Percentiles rank a stretch among this genome's conserved stretches.
Conservation (phyloP, 2,329 filamentous ascomycete species). For the Capronia americana region DNA sequence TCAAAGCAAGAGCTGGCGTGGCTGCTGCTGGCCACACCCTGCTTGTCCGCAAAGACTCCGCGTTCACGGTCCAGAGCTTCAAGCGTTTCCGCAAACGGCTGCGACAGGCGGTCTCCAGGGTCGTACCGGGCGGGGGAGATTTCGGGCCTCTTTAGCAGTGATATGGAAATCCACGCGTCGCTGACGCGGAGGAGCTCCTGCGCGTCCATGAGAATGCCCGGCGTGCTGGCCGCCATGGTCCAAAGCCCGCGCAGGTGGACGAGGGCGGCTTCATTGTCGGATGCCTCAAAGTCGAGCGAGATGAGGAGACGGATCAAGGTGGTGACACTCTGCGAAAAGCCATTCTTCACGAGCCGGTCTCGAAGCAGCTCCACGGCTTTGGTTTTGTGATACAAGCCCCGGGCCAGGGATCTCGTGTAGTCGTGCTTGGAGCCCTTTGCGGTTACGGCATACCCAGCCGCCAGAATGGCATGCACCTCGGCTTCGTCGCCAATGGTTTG, state of each 20-base stretch:
- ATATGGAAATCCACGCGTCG: conserved; percentile 27
- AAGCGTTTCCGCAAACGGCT: conserved; percentile 11
- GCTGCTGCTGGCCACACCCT: background rate
- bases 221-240: conserved; percentile 21
- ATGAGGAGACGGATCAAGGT: conserved; percentile 29
- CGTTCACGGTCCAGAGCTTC: background rate
- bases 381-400: conserved; percentile 22
- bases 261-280: conserved; percentile 19
- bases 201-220: conserved; percentile 15
- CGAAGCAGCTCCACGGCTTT: conserved; percentile 23
- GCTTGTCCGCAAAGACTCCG: background rate
- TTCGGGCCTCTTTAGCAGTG: conserved; percentile 25
- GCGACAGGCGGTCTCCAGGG: conserved; percentile 11
- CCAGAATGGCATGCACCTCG: conserved; percentile 26
- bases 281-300: conserved; percentile 25
- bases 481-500: conserved; percentile 23
- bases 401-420: conserved; percentile 4
- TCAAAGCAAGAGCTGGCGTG: conserved; percentile 7
- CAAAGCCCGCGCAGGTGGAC: conserved; percentile 27
- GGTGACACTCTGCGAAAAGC: conserved; percentile 17
- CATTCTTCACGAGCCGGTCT: conserved; percentile 16
- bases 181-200: conserved; percentile 26
- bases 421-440: conserved; percentile 4
- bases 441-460: conserved; percentile 22
- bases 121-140: conserved; percentile 27